A percentile compares a stretch with the other conserved stretches of the same genome.
Conservation (phyloP, 495 filamentous ascomycete genomes). For the Neurospora sp. region DNA sequence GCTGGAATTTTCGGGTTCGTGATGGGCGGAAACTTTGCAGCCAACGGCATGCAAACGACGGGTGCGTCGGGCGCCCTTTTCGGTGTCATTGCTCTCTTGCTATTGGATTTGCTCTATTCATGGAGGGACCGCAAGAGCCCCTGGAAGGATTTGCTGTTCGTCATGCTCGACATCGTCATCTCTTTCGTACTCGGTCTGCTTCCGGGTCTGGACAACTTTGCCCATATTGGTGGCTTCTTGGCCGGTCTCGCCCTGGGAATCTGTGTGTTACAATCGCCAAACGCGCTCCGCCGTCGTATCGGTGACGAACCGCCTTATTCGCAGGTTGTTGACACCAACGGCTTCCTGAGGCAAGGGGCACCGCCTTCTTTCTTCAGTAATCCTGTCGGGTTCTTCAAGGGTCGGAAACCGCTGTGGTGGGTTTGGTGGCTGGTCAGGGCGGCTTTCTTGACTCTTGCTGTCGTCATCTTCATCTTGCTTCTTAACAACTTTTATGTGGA, state of each 20-base stretch:
- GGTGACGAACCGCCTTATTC: conserved; percentile 50
- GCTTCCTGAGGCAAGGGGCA: conserved; percentile 28
- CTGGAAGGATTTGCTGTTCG: conserved; percentile 69
- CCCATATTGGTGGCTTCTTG: conserved; percentile 90
- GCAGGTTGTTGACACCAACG: conserved; percentile 25
- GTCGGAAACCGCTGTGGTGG: conserved; percentile 91
- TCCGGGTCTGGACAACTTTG: conserved; percentile 92
- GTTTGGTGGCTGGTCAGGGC: conserved; percentile 87
- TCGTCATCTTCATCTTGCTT: conserved; percentile 75
- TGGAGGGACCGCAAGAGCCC: conserved; percentile 71
- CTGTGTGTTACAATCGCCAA: conserved; percentile 78
- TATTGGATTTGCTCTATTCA: conserved; percentile 86
- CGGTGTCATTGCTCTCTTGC: conserved; percentile 75
- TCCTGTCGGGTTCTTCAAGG: conserved; percentile 79
- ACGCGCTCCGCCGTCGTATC: conserved; percentile 64
- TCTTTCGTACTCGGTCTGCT: conserved; percentile 89
- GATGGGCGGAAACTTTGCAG: conserved; percentile 86
- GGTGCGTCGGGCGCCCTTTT: conserved; percentile 87
- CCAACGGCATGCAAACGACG: conserved; percentile 64
- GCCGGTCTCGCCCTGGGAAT: conserved; percentile 85
- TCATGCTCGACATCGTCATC: conserved; percentile 73
- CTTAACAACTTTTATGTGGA: conserved; percentile 83
- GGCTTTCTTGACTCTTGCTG: conserved; percentile 63
- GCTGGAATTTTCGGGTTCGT: conserved; percentile 95
- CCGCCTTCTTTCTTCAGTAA: conserved; percentile 52